These are phyloP conservation scores for Globisporangium mamillatum DNA, from an alignment of 352 stramenopile species.

Conservation along the genomic window DNA sequence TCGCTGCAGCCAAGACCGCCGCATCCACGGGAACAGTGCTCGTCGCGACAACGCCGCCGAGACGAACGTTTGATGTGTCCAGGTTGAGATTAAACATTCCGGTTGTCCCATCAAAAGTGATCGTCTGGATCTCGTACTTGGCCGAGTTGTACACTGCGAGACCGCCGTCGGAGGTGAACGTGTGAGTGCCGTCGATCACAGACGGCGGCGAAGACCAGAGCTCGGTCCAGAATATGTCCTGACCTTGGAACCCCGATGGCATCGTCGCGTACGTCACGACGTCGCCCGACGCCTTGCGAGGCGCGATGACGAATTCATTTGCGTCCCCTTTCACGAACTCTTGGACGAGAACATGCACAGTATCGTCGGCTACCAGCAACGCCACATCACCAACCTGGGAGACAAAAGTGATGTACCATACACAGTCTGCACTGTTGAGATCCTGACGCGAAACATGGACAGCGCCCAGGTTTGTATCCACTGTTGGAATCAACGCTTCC, in stretches of 20 bases:
- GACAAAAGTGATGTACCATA: slow-evolving; percentile 88
- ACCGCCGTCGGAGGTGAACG: slow-evolving; percentile 90
- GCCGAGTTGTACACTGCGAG: slow-evolving; percentile 89
- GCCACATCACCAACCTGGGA: slow-evolving; percentile 78
- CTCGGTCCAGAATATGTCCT: slow-evolving; percentile 96
- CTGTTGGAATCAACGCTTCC: slow-evolving; percentile 32
- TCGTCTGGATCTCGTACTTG: slow-evolving; percentile 88
- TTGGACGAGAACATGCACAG: slow-evolving; percentile 47
- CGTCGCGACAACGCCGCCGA: slow-evolving; percentile 44
- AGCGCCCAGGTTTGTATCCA: slow-evolving; percentile 33
- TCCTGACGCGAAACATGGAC: slow-evolving; percentile 62
- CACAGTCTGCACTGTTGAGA: slow-evolving; percentile 45
- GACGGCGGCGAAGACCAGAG: slow-evolving; percentile 83
- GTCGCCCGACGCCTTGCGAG: slow-evolving; percentile 89
- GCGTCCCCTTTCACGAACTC: slow-evolving; percentile 93
- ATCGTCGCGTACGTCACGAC: slow-evolving; percentile 87
- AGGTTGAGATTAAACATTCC: slow-evolving; percentile 74
- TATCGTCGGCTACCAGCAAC: slow-evolving; percentile 51
- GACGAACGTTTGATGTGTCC: slow-evolving; percentile 58
- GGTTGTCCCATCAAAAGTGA: slow-evolving; percentile 63
- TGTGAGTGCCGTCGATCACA: slow-evolving; percentile 86
- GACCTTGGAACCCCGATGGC: slow-evolving; percentile 79
- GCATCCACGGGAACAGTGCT: slow-evolving; percentile 49
- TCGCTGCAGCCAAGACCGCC: slow-evolving; percentile 27
- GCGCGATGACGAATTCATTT: slow-evolving; percentile 95